Evolutionary conservation across 768 basidiomycete species (phyloP), one percentile per base, ranked within the genome.

Genomic region (Termitomyces sp.): DNA sequence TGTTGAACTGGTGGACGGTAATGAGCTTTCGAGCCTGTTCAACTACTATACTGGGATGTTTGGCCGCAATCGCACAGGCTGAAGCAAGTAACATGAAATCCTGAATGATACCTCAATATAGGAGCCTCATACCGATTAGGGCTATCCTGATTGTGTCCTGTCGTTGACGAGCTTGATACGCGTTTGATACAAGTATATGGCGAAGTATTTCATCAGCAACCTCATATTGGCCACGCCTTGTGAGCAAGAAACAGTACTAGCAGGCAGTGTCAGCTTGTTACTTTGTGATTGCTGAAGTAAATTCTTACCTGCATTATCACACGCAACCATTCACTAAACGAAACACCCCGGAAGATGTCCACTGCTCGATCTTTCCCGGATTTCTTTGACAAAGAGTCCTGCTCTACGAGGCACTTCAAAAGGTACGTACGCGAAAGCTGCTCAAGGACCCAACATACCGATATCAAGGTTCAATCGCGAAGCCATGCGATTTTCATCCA

Each of bases 261-360:
- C 58, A 40, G 63, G 42, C 22, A 1, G 37, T 6, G 24, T 47
- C 45, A 54, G 38, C 24, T 17, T 41, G 26, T 30, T 26, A 45
- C 30, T 19, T 6, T 17, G 30, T 24, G 17, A 35, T 46, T 21
- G 34, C 38, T 19, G 32, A 34, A 24, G 17, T 22, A 2, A 12
- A 40, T 12, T 65, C 76, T 47, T 50, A 93, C 96, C 77, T 94
- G 89, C 75, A 97, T 83, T 65, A 93, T 85, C 40, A 98, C 64
- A 15, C 77, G 75, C 46, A 96, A 66, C 96, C 96, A 99, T 51
- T 88, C 84, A 53, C 88, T 87, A 61, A 93, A 92, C 3, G 77
- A 77, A 35, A 96, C 75, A 0, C 90, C 90, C 11, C 95, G 85
- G 68, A 95, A 98, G 0, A 81, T 74, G 48, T 84, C 78, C 2